Conservation (phyloP, 352 stramenopile species). For the Pythium apleroticum region DNA sequence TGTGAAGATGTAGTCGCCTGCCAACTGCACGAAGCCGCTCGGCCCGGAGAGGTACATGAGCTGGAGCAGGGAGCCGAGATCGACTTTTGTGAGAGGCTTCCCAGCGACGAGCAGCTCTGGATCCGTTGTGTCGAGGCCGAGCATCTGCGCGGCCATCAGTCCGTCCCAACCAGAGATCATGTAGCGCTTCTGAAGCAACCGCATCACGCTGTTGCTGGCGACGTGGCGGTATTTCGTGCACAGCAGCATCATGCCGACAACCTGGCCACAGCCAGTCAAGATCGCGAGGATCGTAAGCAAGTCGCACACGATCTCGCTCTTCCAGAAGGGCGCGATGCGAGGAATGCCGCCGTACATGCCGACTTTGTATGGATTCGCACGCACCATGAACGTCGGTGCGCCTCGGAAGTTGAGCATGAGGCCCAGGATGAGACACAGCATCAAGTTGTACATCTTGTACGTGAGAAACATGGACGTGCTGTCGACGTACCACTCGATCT, state of each 20-base stretch:
- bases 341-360: slow-evolving; percentile 47
- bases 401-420: slow-evolving; percentile 43
- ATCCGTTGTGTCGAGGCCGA: slow-evolving; percentile 53
- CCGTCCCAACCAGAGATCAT: slow-evolving; percentile 56
- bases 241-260: slow-evolving; percentile 38
- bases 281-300: slow-evolving; percentile 43
- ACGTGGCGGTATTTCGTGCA: slow-evolving; percentile 45
- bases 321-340: slow-evolving; percentile 45
- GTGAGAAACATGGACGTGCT: slow-evolving; percentile 48
- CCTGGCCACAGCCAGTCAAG: slow-evolving; percentile 30
- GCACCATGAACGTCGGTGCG: slow-evolving; percentile 52
- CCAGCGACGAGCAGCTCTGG: slow-evolving; percentile 27
- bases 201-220: slow-evolving; percentile 47
- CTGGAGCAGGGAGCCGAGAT: slow-evolving; percentile 45
- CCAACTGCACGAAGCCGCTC: slow-evolving; percentile 45
- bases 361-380: slow-evolving; percentile 33
- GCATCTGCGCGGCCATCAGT: slow-evolving; percentile 36
- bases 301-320: slow-evolving; percentile 60
- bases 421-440: slow-evolving; percentile 48
- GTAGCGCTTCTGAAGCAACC: slow-evolving; percentile 51
- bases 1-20: slow-evolving; percentile 54
- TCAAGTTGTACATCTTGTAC: slow-evolving; percentile 63
- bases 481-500: slow-evolving; percentile 58
- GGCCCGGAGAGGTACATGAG: slow-evolving; percentile 53
- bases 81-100: slow-evolving; percentile 37